These are phyloP conservation scores for Areca catechu DNA, from an alignment of 176 grass and related monocot genomes.

Conservation along the genomic window DNA sequence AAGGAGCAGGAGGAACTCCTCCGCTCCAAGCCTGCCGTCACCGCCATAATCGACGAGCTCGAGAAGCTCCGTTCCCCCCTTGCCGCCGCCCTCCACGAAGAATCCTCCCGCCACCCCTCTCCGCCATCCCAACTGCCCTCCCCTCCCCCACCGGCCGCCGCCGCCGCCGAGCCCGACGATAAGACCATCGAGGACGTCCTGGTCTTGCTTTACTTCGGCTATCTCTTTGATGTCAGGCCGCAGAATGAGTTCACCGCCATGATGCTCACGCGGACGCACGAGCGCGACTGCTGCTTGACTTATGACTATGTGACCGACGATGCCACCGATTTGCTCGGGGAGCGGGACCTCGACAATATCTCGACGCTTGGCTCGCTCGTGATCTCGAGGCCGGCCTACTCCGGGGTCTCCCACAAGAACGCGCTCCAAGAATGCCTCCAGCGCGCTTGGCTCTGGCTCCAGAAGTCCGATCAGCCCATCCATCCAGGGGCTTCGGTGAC, in stretches of 20 bases:
- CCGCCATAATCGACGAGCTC: slow-evolving; percentile 66
- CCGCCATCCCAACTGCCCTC: background rate
- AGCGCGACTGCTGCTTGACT: slow-evolving; percentile 78
- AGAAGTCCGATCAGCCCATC: slow-evolving; percentile 45
- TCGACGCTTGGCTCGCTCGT: slow-evolving; percentile 47
- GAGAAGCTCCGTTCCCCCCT: slow-evolving; percentile 75
- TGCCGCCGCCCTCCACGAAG: slow-evolving; percentile 57
- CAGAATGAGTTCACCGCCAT: slow-evolving; percentile 63
- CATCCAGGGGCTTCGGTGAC: slow-evolving; percentile 42
- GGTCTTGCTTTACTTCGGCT: slow-evolving; percentile 70
- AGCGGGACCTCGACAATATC: slow-evolving; percentile 61
- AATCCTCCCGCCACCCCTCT: slow-evolving; percentile 30
- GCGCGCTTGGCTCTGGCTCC: slow-evolving; percentile 62
- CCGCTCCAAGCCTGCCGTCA: slow-evolving; percentile 68
- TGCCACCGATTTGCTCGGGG: slow-evolving; percentile 52
- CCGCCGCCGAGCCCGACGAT: background rate
- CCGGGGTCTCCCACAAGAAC: slow-evolving; percentile 60
- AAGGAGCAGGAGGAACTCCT: slow-evolving; percentile 91
- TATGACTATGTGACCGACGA: slow-evolving; percentile 92
- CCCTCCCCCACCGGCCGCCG: background rate
- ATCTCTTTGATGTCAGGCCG: slow-evolving; percentile 67
- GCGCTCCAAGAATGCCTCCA: slow-evolving; percentile 61
- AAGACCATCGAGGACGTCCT: slow-evolving; percentile 50
- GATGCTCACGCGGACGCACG: slow-evolving; percentile 63
- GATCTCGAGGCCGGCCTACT: slow-evolving; percentile 47